Conservation (phyloP, 169 alveolate species). For the Plasmodium malariae region DNA sequence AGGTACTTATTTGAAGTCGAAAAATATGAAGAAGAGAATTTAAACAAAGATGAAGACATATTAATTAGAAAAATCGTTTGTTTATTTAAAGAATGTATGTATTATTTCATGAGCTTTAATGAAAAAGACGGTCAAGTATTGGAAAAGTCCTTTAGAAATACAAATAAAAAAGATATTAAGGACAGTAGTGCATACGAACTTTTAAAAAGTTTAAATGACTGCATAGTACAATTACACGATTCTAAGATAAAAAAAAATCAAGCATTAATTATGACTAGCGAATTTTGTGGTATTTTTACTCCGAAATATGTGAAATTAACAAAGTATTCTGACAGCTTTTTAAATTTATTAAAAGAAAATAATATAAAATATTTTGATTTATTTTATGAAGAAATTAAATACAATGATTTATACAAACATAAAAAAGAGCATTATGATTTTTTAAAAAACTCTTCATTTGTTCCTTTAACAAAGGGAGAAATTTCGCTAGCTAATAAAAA, state of each 20-base stretch:
- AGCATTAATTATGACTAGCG: conserved; percentile 72
- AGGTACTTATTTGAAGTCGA: conserved; percentile 50
- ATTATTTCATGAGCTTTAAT: conserved; percentile 64
- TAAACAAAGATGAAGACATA: conserved; percentile 24
- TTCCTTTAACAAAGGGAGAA: conserved; percentile 74
- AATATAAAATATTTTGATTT: conserved; percentile 41
- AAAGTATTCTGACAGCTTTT: conserved; percentile 39
- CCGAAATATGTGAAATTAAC: conserved; percentile 51
- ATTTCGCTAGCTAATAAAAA: conserved; percentile 65
- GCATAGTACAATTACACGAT: conserved; percentile 59
- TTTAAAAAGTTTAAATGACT: conserved; percentile 68
- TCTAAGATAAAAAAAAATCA: conserved; percentile 43
- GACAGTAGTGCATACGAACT: conserved; percentile 63
- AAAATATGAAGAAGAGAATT: conserved; percentile 30
- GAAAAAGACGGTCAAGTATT: conserved; percentile 47
- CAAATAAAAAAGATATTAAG: conserved; percentile 41
- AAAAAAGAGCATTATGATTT: conserved; percentile 61
- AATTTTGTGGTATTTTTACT: conserved; percentile 65
- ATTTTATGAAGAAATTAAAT: conserved; percentile 65
- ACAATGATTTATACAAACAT: conserved; percentile 59
- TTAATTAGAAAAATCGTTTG: conserved; percentile 43
- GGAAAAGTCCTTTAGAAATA: conserved; percentile 16
- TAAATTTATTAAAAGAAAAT: conserved; percentile 54
- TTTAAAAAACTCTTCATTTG: conserved; percentile 45
- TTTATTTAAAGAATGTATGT: conserved; percentile 68